These are phyloP conservation scores for Scenedesmus sp. DNA, from an alignment of 163 green algal species.

Conservation along the genomic window DNA sequence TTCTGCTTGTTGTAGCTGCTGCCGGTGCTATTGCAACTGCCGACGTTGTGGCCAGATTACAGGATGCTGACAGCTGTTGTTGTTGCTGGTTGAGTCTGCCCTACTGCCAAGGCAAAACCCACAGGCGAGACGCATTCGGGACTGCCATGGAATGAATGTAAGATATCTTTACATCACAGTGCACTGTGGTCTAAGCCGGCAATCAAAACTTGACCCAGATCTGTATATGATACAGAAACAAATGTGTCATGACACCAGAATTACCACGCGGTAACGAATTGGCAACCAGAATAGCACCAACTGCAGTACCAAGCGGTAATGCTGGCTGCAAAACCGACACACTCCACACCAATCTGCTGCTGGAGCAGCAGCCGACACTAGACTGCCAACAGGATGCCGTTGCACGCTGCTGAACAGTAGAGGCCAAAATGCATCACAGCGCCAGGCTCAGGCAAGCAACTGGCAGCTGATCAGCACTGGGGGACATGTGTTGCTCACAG, in stretches of 20 bases:
- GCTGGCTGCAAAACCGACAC: conserved; percentile 7
- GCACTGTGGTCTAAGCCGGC: conserved; percentile 22
- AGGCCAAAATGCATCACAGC: neutral
- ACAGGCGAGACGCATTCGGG: neutral
- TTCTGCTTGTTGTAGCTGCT: neutral
- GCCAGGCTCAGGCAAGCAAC: neutral
- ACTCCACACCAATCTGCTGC: conserved; percentile 5
- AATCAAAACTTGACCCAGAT: conserved; percentile 13
- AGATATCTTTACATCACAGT: conserved; percentile 22
- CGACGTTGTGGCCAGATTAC: neutral
- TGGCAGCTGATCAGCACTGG: neutral
- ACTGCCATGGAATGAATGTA: neutral
- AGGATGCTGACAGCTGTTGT: neutral
- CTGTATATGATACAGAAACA: conserved; percentile 44
- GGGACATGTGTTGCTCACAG: neutral
- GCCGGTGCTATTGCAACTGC: neutral
- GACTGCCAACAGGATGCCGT: conserved; percentile 40
- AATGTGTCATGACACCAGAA: conserved; percentile 6
- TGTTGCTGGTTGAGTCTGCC: neutral
- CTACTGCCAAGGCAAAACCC: neutral
- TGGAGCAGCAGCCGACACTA: conserved; percentile 13
- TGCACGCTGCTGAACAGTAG: conserved; percentile 44
- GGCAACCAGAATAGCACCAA: neutral
- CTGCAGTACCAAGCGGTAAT: neutral
- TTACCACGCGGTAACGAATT: conserved; percentile 14